Conservation (phyloP, 805 yeast species). For the Wickerhamiella cacticola region DNA sequence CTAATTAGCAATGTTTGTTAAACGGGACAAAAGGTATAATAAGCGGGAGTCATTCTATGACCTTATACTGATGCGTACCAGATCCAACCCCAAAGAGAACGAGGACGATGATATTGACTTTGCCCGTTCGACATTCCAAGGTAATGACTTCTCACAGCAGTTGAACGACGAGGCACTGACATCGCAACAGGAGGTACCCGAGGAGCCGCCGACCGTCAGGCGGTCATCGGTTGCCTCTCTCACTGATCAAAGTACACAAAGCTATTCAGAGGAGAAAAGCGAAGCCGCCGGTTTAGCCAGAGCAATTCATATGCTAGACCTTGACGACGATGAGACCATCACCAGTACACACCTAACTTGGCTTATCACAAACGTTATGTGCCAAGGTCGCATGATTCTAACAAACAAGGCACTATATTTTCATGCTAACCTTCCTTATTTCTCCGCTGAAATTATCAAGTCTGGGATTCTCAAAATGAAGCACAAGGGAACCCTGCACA, state of each 20-base stretch:
- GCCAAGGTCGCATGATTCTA: slow-evolving; percentile 75
- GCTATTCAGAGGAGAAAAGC: background rate
- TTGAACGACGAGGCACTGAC: slow-evolving; percentile 3
- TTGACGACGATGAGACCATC: slow-evolving; percentile 19
- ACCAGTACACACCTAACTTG: slow-evolving; percentile 49
- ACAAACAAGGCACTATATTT: slow-evolving; percentile 56
- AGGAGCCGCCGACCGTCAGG: background rate
- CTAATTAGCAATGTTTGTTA: background rate
- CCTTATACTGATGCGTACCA: background rate
- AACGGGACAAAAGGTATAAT: background rate
- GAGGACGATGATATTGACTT: slow-evolving; percentile 2
- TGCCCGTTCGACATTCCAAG: background rate
- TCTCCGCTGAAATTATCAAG: slow-evolving; percentile 33
- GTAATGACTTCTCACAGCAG: background rate
- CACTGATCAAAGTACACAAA: background rate
- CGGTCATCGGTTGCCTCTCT: background rate
- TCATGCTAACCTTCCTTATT: slow-evolving; percentile 65
- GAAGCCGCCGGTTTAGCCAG: background rate
- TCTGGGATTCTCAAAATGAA: slow-evolving; percentile 40
- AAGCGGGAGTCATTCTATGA: background rate
- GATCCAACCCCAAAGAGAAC: background rate
- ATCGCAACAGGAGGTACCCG: background rate
- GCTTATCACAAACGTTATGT: slow-evolving; percentile 67
- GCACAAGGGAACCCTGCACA: slow-evolving; percentile 28
- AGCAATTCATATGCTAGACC: slow-evolving; percentile 14